Evolutionary conservation across 129 eudicot genomes (phyloP).

Genomic region (Arctium minus): DNA sequence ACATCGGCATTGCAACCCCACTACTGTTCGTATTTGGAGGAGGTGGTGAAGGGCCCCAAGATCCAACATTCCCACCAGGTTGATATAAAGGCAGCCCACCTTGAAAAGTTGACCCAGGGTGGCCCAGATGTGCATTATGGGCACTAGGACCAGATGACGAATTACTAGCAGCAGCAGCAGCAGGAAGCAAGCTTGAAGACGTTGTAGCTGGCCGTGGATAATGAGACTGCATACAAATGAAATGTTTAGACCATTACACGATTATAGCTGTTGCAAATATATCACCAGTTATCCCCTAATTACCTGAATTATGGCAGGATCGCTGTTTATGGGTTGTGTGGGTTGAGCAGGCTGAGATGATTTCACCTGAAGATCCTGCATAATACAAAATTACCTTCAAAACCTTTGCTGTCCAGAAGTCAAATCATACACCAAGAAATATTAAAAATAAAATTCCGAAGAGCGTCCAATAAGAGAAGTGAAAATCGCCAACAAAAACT

Average conservation of each 20-base stretch:
- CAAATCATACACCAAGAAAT: background rate
- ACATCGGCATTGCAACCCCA: conserved; percentile 86
- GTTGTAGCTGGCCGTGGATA: conserved; percentile 76
- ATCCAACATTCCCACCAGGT: conserved; percentile 67
- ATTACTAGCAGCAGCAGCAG: conserved; percentile 28
- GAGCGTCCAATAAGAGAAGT: background rate
- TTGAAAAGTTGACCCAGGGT: conserved; percentile 61
- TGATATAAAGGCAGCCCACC: conserved; percentile 70
- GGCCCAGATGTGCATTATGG: conserved; percentile 51
- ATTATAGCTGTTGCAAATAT: background rate
- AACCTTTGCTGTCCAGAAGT: background rate
- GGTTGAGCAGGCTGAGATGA: conserved; percentile 54
- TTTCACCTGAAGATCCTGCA: conserved; percentile 73
- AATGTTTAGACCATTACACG: background rate
- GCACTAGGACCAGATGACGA: conserved; percentile 39
- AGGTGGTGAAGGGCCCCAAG: conserved; percentile 77
- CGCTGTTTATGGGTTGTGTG: conserved; percentile 44
- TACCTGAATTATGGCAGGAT: conserved; percentile 76
- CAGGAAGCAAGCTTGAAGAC: conserved; percentile 50
- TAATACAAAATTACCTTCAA: conserved; percentile 4
- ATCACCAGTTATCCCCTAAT: background rate
- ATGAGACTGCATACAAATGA: conserved; percentile 62
- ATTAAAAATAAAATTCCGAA: background rate
- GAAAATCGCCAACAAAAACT: background rate
- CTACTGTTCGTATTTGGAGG: conserved; percentile 47